Percentiles rank a stretch among this genome's conserved stretches.
phyloP scores from a whole-genome alignment of 495 filamentous ascomycete genomes.

The Podospora bellae-mahoneyi region DNA sequence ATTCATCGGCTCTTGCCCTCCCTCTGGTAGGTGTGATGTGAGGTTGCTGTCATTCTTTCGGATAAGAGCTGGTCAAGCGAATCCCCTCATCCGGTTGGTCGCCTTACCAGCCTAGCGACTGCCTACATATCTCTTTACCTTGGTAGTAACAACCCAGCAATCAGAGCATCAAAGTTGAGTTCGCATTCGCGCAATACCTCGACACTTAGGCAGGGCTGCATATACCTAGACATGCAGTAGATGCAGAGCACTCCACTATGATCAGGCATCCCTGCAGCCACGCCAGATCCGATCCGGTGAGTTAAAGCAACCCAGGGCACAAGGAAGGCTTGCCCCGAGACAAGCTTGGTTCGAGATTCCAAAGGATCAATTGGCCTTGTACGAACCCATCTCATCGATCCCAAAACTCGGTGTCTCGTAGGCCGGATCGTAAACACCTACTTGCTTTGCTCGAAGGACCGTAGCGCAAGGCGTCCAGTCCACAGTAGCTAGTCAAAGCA shows the following conservation, averaged over 20 bases:
- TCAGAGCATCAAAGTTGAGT: not conserved
- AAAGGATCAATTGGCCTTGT: not conserved
- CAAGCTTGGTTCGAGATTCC: not conserved
- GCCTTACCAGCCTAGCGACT: too few species aligned
- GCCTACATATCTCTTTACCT: too few species aligned
- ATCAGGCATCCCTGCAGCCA: not conserved
- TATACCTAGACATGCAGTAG: not conserved
- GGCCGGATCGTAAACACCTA: not conserved
- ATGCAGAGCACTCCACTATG: not conserved
- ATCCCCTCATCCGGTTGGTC: too few species aligned
- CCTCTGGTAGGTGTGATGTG: too few species aligned
- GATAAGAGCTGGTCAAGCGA: too few species aligned
- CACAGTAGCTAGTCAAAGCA: not conserved
- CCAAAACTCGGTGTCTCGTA: not conserved
- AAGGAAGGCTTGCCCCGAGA: not conserved
- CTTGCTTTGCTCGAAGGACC: not conserved
- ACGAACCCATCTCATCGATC: not conserved
- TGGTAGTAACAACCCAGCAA: not conserved
- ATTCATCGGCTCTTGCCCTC: not conserved
- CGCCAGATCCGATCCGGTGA: not conserved
- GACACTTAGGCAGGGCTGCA: not conserved
- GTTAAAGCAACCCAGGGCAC: not conserved
- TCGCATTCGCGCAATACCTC: not conserved
- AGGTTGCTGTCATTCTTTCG: too few species aligned
- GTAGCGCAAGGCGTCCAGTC: not conserved